A percentile compares a stretch with the other conserved stretches of the same genome.
Evolutionary conservation across 768 basidiomycete species (phyloP).

Genomic region (Suillus luteus): DNA sequence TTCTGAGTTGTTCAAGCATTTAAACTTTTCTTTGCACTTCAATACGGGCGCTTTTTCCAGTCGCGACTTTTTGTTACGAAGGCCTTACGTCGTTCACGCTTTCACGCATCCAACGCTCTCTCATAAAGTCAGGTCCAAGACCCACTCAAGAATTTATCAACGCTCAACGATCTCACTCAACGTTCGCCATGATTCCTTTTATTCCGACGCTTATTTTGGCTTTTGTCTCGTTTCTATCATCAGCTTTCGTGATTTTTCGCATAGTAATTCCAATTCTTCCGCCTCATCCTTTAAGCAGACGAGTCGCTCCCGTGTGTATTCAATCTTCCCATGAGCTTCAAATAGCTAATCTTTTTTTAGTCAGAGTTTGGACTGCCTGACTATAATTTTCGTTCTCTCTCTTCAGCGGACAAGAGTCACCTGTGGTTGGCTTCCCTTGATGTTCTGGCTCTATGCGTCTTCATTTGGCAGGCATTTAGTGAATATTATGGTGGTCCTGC

Average conservation of each 20-base stretch:
- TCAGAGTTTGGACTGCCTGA: constrained; percentile 76
- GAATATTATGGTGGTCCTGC: constrained; percentile 52
- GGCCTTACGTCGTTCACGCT: constrained; percentile 40
- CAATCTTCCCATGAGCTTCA: constrained; percentile 2
- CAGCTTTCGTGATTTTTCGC: constrained; percentile 75
- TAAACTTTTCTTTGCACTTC: constrained; percentile 18
- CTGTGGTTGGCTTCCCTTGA: constrained; percentile 74
- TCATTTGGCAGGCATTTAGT: constrained; percentile 64
- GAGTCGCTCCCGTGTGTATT: constrained; percentile 66
- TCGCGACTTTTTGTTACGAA: constrained; percentile 36
- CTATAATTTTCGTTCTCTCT: constrained; percentile 55
- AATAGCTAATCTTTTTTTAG: constrained; percentile 38
- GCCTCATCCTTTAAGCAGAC: constrained; percentile 70
- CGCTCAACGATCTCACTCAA: constrained; percentile 24
- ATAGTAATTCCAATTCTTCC: constrained; percentile 76
- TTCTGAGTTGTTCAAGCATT: constrained; percentile 11
- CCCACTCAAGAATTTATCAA: constrained; percentile 14
- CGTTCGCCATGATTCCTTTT: constrained; percentile 61
- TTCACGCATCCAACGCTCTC: constrained; percentile 29
- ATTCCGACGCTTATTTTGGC: constrained; percentile 65
- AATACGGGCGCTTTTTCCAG: constrained; percentile 21
- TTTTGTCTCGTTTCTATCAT: constrained; percentile 71
- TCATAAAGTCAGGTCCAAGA: constrained; percentile 14
- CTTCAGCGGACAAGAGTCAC: constrained; percentile 69
- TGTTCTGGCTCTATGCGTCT: constrained; percentile 58